Base-by-base conservation (phyloP, 176 grass and related monocot genomes). In the Echinochloa phyllopogon region DNA sequence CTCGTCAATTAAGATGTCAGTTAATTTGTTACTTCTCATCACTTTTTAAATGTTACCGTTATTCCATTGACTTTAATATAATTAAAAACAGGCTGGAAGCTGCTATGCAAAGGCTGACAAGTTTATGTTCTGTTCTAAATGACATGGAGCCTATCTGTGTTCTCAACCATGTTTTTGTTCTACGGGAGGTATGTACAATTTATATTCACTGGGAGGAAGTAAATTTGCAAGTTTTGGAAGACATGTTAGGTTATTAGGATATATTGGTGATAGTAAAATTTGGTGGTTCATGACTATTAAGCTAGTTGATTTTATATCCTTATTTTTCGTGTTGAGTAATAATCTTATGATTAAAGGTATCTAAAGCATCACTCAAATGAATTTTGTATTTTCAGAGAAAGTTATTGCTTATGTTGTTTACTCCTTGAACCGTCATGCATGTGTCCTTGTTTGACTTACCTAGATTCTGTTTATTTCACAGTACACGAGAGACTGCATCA, bases 71-170 rank as follows among this genome's bases (percentile, higher is more conserved):
- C 78, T 72, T 79, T 14, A 66, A 63, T 87, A 76, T 87, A 71
- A 36, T 68, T 84, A 67, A 78, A 87, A 91, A 94, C 87, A 98
- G 96, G 96, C 82, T 98, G 67, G 96, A 98, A 88, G 96, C 96
- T 72, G 96, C 96, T 44, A 95, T 95, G 89, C 96, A 98, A 79
- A 98, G 96, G 77, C 40, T 98, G 83, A 95, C 93, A 65, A 95
- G 91, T 98, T 86, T 98, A 71, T 98, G 96, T 78, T 98, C 96
- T 65, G 96, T 98, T 80, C 83, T 98, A 83, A 98, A 98, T 93
- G 96, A 98, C 33, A 98, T 98, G 96, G 96, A 98, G 87, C 96
- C 96, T 85, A 92, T 98, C 76, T 92, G 96, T 92, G 96, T 98
- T 81, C 93, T 95, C 69, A 98, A 98, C 79, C 96, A 98, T 90